Base-by-base conservation (phyloP, 768 basidiomycete species). In the Serpula lacrymans region DNA sequence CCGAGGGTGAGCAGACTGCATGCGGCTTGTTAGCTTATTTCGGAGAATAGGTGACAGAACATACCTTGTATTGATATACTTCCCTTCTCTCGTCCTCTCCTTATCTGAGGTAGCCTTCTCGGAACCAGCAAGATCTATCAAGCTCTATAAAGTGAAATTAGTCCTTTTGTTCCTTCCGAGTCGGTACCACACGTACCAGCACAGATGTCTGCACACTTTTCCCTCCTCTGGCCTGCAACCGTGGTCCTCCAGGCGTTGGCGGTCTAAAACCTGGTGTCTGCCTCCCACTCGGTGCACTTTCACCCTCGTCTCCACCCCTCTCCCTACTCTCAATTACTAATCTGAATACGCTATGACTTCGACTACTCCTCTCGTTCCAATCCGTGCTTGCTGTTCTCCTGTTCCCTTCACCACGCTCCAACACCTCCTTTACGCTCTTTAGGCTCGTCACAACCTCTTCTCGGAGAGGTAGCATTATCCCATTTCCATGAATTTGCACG, bases 41-140 rank as follows among this genome's bases (percentile, higher is more conserved):
- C 23, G 39, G 17, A 34, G 17, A 45, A 17, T 8, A 20, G 3
- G 23, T 38, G 25, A 39, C 5, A 11, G 34, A 34, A 47, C 55
- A 7, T 18, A 82, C 84, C 84, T 86, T 3, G 87, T 89, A 54
- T 99, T 99, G 65, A 98, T 99, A 56, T 93, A 95, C 57, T 88
- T 90, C 10, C 95, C 96, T 61, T 99, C 96, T 32, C 86, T 76
- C n/a, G 92, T 92, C 32, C 96, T 71, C 43, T 97, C 93, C 59
- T 94, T 95, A 61, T 94, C 91, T 1, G 87, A 88, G 0, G 94
- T 97, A 0, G 94, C 95, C 58, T 85, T 91, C 59, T 99, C 96
- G 0, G 92, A 95, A 3, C 96, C 96, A 36, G 96, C 96, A 9
- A 99, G 71, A 72, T 99, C 93, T 43, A 96, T 96, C 34, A 96